phyloP scores from a whole-genome alignment of 75 land plant genomes.

The Adiantum capillusveneris region DNA sequence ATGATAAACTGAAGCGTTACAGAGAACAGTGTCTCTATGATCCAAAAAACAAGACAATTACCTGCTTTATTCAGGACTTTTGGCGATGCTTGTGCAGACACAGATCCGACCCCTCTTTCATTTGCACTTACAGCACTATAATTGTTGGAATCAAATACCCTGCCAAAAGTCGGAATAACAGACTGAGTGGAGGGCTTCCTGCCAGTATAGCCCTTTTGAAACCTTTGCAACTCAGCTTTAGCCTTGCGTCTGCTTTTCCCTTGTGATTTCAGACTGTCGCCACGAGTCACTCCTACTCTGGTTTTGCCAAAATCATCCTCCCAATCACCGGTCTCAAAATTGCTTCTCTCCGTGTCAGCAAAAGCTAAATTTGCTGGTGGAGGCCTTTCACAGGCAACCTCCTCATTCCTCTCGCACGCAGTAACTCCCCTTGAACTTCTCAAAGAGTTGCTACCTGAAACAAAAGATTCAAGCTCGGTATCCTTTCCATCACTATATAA shows the following conservation, averaged over 20 bases:
- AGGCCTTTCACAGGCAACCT: no score
- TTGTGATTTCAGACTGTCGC: background rate
- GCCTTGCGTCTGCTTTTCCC: background rate
- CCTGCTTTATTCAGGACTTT: background rate
- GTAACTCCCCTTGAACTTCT: no score
- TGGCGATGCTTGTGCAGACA: background rate
- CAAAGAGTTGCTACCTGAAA: no score
- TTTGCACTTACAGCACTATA: no score
- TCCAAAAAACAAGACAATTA: background rate
- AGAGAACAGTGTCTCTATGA: no score
- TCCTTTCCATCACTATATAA: constrained; percentile 19
- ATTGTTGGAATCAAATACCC: no score
- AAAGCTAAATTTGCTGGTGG: no score
- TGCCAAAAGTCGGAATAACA: background rate
- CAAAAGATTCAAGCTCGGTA: no score
- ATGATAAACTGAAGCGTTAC: no score
- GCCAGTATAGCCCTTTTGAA: background rate
- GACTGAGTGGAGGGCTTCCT: background rate
- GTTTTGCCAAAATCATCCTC: background rate
- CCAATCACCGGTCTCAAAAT: no score
- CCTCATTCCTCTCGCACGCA: no score
- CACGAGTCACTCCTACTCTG: background rate
- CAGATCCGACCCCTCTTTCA: background rate
- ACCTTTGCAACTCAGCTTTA: background rate
- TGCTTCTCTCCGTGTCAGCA: no score